A percentile compares a stretch with the other conserved stretches of the same genome.
phyloP scores from a whole-genome alignment of 768 basidiomycete species.

The Aureoboletus auriporus region DNA sequence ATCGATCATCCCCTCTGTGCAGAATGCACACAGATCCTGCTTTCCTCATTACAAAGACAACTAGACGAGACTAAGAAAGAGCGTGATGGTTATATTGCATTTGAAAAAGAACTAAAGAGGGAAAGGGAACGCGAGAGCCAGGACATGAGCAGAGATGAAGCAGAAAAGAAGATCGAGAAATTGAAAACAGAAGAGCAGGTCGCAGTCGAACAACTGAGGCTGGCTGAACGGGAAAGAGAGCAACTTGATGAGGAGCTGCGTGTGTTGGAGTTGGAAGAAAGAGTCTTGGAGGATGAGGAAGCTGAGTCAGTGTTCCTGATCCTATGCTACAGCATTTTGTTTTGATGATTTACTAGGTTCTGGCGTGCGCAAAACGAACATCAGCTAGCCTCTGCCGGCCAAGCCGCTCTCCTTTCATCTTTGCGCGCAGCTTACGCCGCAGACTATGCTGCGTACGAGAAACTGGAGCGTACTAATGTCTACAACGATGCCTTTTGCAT shows the following conservation, averaged over 20 bases:
- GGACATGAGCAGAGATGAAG: constrained; percentile 57
- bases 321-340: neutral
- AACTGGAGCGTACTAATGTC: constrained; percentile 87
- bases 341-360: constrained; percentile 48
- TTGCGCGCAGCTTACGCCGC: constrained; percentile 75
- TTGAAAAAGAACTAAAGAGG: constrained; percentile 82
- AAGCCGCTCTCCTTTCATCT: constrained; percentile 64
- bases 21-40: constrained; percentile 85
- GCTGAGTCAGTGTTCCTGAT: constrained; percentile 54
- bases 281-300: constrained; percentile 76
- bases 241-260: constrained; percentile 72
- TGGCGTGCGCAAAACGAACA: constrained; percentile 80
- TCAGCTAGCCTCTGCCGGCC: constrained; percentile 57
- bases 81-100: constrained; percentile 89
- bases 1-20: constrained; percentile 93
- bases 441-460: constrained; percentile 73
- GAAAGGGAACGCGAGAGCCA: constrained; percentile 72
- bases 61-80: constrained; percentile 90
- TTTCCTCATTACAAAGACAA: constrained; percentile 70
- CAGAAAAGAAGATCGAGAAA: constrained; percentile 68
- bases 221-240: constrained; percentile 71
- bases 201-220: constrained; percentile 72
- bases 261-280: constrained; percentile 73
- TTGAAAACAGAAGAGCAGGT: constrained; percentile 62
- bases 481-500: constrained; percentile 97